These are phyloP conservation scores for Cyphellophora attinorum DNA, from an alignment of 2,329 filamentous ascomycete species.

Conservation along the genomic window DNA sequence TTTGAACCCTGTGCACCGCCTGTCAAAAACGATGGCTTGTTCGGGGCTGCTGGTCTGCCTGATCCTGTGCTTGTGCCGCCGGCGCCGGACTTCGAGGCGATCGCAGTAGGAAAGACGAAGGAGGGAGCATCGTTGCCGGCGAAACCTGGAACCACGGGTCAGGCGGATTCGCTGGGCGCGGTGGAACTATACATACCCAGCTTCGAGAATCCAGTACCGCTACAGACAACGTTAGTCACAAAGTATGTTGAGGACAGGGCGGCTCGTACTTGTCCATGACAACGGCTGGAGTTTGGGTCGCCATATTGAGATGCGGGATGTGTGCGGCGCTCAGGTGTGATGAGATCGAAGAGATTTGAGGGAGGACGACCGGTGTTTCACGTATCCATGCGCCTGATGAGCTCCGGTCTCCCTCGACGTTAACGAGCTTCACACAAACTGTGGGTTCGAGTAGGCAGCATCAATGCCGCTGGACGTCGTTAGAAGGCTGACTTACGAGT, in stretches of 20 bases:
- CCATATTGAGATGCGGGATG: conserved; percentile 50
- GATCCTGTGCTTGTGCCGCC: conserved; percentile 65
- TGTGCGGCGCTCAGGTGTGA: no score
- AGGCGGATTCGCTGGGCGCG: conserved; percentile 20
- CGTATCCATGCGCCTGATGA: no score
- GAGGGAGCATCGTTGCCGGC: conserved; percentile 98
- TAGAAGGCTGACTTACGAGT: no score
- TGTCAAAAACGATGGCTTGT: conserved; percentile 91
- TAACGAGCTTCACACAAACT: no score
- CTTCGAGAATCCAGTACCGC: conserved; percentile 99
- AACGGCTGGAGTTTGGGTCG: conserved; percentile 98
- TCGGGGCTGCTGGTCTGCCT: conserved; percentile 79
- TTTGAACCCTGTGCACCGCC: conserved; percentile 67
- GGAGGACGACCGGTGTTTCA: no score
- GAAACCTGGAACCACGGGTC: conserved; percentile 60
- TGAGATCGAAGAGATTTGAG: no score
- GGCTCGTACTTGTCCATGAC: conserved; percentile 99
- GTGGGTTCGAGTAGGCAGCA: no score
- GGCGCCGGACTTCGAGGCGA: conserved; percentile 79
- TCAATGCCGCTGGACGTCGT: no score
- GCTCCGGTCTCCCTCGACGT: no score
- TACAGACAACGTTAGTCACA: conserved; percentile 39
- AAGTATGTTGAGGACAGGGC: conserved; percentile 15
- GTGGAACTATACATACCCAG: conserved; percentile 56
- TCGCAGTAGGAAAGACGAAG: conserved; percentile 97